phyloP scores from a whole-genome alignment of 1,139 yeast genomes.

The Pichia sp. region DNA sequence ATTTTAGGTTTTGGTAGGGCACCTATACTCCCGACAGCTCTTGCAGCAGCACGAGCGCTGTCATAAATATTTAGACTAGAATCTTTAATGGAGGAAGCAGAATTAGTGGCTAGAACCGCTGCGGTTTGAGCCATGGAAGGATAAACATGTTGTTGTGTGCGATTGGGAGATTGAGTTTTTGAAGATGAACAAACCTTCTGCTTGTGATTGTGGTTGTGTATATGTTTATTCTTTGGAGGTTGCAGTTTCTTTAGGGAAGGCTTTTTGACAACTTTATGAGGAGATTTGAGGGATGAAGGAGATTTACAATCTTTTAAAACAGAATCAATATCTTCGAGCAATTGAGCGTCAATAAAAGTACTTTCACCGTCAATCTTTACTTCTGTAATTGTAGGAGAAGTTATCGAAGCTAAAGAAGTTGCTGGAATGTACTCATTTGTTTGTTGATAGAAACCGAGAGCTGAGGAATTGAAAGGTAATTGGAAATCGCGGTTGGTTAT shows the following conservation, averaged over 20 bases:
- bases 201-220: not conserved
- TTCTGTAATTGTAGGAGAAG: not conserved
- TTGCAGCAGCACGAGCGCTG: conserved; percentile 13
- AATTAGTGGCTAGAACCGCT: conserved; percentile 8
- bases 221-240: not conserved
- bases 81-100: not conserved
- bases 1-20: not conserved
- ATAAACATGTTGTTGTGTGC: conserved; percentile 6
- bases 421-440: not conserved
- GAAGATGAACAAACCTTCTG: not conserved
- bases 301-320: not conserved
- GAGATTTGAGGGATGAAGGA: not conserved
- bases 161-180: conserved; percentile 5
- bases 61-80: conserved; percentile 1
- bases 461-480: not conserved
- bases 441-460: not conserved
- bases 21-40: conserved; percentile 6
- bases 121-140: conserved; percentile 14
- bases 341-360: not conserved
- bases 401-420: too few species aligned
- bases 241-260: conserved; percentile 7
- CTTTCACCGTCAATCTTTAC: not conserved
- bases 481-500: not conserved
- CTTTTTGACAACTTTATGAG: conserved; percentile 1
- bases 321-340: conserved; percentile 6